Evolutionary conservation across 495 filamentous ascomycete species (phyloP), one percentile per base, ranked within the genome.

Genomic region (Penicillium malachiteum): DNA sequence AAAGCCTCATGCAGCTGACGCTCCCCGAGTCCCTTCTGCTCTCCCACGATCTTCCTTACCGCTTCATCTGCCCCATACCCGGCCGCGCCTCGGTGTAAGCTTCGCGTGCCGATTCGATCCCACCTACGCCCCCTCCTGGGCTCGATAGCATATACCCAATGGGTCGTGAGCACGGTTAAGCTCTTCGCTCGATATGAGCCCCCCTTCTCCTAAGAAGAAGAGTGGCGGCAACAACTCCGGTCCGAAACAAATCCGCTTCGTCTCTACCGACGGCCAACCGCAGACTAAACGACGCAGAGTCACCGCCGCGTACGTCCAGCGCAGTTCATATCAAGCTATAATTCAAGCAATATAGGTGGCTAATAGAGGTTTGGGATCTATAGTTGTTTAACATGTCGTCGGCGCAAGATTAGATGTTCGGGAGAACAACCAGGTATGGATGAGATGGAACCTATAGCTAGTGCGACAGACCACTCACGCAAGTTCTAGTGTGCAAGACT

Each of bases 331-430:
- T 13, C 3, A 2, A 5, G 31, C 30, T 43, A 31, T 3, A 43
- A 8, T 17, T 14, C 11, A 18, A 46, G 11, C 14, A 3, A 10
- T 18, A 62, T 59, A 61, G 63, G 58, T 52, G 45, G 53, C 66
- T 52, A 64, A 57, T 33, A 33, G 41, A 13, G 14, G 10, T 47
- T 48, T 62, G 14, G 47, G 13, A 6, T 49, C 16, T 56, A 17
- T 59, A 89, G 87, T 59, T 90, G 89, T 72, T 78, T 85, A 55
- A 92, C 88, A 50, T 91, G 88, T 71, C 85, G 89, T 69, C 90
- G 86, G 64, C 82, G 89, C 70, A 92, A 92, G 73, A 92, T 89
- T 52, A 81, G 89, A 69, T 92, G 89, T 67, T 89, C 87, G 26
- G 89, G 89, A 52, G 87, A 90, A 72, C 83, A 85, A 58, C 86